Conservation (phyloP, 805 yeast species). For the Kluyveromyces aestuarii region DNA sequence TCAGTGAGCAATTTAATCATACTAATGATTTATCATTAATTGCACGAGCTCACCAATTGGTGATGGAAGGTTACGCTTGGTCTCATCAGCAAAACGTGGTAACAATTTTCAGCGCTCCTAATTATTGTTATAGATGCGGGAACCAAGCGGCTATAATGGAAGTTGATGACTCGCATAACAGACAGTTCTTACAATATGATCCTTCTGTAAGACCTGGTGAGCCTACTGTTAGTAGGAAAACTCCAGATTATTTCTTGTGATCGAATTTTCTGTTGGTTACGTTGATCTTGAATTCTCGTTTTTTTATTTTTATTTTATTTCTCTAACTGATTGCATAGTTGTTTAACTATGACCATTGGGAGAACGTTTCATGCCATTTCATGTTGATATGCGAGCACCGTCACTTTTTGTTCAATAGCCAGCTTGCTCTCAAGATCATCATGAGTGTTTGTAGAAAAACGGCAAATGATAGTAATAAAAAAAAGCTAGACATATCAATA, state of each 20-base stretch:
- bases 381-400: no score
- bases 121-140: conserved; percentile 95
- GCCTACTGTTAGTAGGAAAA: conserved; percentile 92
- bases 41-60: conserved; percentile 93
- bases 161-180: conserved; percentile 87
- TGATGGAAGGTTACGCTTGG: conserved; percentile 97
- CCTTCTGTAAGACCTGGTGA: conserved; percentile 97
- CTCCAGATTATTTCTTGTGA: conserved; percentile 92
- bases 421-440: not conserved
- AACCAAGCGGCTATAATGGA: conserved; percentile 98
- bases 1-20: conserved; percentile 87
- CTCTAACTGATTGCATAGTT: not conserved
- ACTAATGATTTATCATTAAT: conserved; percentile 75
- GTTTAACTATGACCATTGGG: not conserved
- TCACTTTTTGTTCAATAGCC: not conserved
- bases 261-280: not conserved
- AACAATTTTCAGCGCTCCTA: conserved; percentile 91
- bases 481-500: not conserved
- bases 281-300: not conserved
- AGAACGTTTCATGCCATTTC: no score
- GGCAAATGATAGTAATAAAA: not conserved
- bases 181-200: conserved; percentile 90
- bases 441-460: not conserved
- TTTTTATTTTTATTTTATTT: not conserved
- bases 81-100: conserved; percentile 90